Percentiles rank a stretch among this genome's conserved stretches.
phyloP scores from a whole-genome alignment of 352 stramenopile species.

The Phytophthora pseudosyringae region DNA sequence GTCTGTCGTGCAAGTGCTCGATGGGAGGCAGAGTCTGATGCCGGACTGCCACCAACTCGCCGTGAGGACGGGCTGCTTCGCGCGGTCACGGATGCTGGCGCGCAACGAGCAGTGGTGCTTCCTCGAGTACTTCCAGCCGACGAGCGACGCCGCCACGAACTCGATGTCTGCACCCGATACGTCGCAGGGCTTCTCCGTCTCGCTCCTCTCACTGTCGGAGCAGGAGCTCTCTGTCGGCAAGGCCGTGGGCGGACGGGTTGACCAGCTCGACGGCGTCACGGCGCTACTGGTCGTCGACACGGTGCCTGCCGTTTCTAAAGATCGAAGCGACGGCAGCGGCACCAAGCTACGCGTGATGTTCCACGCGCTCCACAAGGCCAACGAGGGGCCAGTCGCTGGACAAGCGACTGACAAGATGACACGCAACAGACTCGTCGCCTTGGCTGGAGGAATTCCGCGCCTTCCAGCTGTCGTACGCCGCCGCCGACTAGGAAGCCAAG shows the following conservation, averaged over 20 bases:
- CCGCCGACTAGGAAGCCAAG: conserved; percentile 43
- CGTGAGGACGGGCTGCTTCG: conserved; percentile 53
- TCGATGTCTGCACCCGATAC: conserved; percentile 11
- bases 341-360: conserved; percentile 46
- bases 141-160: conserved; percentile 1
- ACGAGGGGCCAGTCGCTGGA: not conserved
- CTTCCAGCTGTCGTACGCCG: conserved; percentile 44
- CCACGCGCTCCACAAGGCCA: conserved; percentile 23
- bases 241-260: conserved; percentile 35
- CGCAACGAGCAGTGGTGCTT: conserved; percentile 61
- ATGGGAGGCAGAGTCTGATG: conserved; percentile 7
- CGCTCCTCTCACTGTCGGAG: conserved; percentile 35
- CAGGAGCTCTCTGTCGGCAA: conserved; percentile 43
- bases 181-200: conserved; percentile 39
- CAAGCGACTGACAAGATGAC: conserved; percentile 35
- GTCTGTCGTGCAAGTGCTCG: conserved; percentile 45
- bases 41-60: conserved; percentile 34
- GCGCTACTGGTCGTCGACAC: conserved; percentile 43
- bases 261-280: conserved; percentile 49
- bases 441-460: conserved; percentile 36
- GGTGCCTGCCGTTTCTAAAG: conserved; percentile 24
- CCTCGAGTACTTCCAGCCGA: conserved; percentile 49
- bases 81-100: conserved; percentile 39
- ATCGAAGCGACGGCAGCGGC: conserved; percentile 11
- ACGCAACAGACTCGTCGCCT: conserved; percentile 23